Evolutionary conservation across 371 early-diverging fungal genomes (phyloP), one percentile per base, ranked within the genome.

Genomic region (Zancudomyces culisetae): DNA sequence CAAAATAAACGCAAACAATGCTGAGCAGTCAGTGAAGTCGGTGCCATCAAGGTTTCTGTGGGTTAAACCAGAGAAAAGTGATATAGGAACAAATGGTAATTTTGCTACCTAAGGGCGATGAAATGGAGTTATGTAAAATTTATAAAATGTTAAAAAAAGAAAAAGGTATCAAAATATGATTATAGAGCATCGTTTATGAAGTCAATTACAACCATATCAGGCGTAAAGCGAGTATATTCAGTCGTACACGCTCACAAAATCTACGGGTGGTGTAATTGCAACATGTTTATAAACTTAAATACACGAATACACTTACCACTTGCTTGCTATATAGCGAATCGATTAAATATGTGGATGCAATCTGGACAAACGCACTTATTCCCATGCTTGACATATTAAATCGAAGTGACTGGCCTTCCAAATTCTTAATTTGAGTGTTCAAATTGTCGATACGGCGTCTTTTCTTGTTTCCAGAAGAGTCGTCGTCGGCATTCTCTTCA

Each of bases 41-140:
- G 8, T 23, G 2, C 55, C 55, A 3, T 55, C 55, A 46, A 54
- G 52, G 3, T 52, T 52, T 10, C 55, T 30, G 20, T 54, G 55
- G 18, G 49, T 54, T 2, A 54, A 6, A 3, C 55, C 54, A n/a
- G 27, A 40, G 49, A 54, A 46, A 18, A 54, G 21, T 15, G 19
- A 20, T 27, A 54, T 15, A 2, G 55, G 55, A 24, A 39, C 39
- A 54, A 54, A 54, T 27, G 55, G 55, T 10, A 54, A 22, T 49
- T 51, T 54, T 24, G 54, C 54, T 4, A 54, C 54, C 48, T 48
- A 27, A n/a, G 24, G 24, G n/a, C n/a, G 13, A n/a, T 40, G 13
- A 13, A 40, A 40, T 40, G 40, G n/a, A 13, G 40, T 13, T 13
- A 40, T 13, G n/a, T 40, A 40, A 40, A n/a, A 13, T 40, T 40